phyloP scores from a whole-genome alignment of 176 grass and related monocot species.

The Musa beccarii region DNA sequence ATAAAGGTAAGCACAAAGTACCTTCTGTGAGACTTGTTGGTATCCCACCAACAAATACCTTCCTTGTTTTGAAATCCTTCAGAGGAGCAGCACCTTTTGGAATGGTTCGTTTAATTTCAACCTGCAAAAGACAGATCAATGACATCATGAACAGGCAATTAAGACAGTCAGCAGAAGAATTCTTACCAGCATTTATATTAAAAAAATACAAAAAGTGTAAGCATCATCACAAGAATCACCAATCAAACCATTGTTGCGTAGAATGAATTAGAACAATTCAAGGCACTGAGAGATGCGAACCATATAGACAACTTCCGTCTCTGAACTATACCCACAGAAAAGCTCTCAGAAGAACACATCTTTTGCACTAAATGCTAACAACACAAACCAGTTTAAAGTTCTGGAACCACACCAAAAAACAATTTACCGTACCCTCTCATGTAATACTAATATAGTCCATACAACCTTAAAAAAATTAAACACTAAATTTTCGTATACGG shows the following conservation, averaged over 20 bases:
- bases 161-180: neutral
- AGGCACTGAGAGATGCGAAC: no score
- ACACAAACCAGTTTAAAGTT: no score
- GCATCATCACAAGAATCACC: neutral
- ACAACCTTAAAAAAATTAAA: no score
- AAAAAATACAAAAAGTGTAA: neutral
- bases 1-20: slow-evolving; percentile 24
- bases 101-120: slow-evolving; percentile 96
- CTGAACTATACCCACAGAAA: no score
- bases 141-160: neutral
- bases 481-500: no score
- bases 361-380: no score
- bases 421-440: no score
- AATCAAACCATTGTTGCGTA: neutral
- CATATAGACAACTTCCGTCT: no score
- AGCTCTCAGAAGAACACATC: no score
- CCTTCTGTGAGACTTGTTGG: slow-evolving; percentile 62
- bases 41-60: slow-evolving; percentile 91
- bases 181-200: neutral
- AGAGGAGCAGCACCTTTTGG: slow-evolving; percentile 56
- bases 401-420: no score
- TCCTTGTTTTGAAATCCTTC: slow-evolving; percentile 80
- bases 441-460: no score
- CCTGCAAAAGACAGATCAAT: slow-evolving; percentile 35
- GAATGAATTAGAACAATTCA: no score